These are phyloP conservation scores for Sporopachydermia lactativora DNA, from an alignment of 805 yeast species.

Conservation along the genomic window DNA sequence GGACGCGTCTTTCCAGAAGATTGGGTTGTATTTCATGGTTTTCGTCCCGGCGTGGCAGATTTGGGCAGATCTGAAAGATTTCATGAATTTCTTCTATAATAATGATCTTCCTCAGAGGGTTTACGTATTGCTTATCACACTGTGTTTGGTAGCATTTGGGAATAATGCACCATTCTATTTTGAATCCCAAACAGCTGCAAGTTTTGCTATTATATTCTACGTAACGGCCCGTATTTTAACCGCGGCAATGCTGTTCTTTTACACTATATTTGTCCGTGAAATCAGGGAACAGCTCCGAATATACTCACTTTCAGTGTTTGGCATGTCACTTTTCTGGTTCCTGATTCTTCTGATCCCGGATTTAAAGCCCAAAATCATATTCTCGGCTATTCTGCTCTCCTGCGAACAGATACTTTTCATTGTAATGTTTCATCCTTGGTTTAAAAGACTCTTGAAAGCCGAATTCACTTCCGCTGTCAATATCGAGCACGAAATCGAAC, in stretches of 20 bases:
- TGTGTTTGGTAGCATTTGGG: conserved; percentile 33
- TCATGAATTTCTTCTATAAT: conserved; percentile 47
- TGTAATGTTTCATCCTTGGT: conserved; percentile 32
- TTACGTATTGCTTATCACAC: conserved; percentile 38
- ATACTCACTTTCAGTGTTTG: conserved; percentile 19
- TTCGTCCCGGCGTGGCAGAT: conserved; percentile 49
- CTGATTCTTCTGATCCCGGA: conserved; percentile 33
- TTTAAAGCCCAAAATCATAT: conserved; percentile 29
- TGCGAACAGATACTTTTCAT: conserved; percentile 28
- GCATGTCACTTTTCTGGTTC: conserved; percentile 33
- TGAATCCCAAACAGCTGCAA: conserved; percentile 27
- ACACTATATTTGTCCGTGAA: conserved; percentile 29
- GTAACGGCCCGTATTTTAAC: conserved; percentile 31
- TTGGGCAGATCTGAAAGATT: conserved; percentile 51
- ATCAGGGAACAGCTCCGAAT: conserved; percentile 34
- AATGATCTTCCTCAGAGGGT: conserved; percentile 43
- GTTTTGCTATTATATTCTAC: conserved; percentile 30
- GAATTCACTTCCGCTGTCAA: conserved; percentile 44
- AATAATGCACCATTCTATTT: conserved; percentile 31
- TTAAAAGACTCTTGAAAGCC: conserved; percentile 27
- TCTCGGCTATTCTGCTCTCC: conserved; percentile 25
- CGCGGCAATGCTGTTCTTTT: conserved; percentile 20
- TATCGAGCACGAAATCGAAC: conserved; percentile 54
- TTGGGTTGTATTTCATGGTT: conserved; percentile 33
- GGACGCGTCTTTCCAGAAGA: conserved; percentile 31